Base-by-base conservation (phyloP, 2,329 filamentous ascomycete species). In the Exophiala sideris region DNA sequence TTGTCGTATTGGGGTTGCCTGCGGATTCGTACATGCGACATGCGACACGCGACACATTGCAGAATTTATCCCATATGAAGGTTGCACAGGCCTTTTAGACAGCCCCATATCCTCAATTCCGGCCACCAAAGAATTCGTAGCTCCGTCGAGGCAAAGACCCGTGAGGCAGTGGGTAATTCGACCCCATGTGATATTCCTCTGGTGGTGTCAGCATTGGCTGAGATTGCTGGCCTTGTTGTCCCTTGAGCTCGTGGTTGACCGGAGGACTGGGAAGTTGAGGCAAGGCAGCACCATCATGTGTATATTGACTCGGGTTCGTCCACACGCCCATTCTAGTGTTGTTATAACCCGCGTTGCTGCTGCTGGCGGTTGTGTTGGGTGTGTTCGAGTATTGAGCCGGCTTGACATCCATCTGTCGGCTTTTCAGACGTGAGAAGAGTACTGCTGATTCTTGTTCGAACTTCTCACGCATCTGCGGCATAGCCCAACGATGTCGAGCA, bases 381-480 rank as follows among this genome's bases (percentile, higher is more conserved):
- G 41, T 8, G 18, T 21, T 48, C 9, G 54, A 39, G 33, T 52
- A 52, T 29, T 55, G 57, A 6, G 24, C 42, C 10, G 57, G 16
- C 16, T 32, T 44, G 5, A 47, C 12, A 14, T 57, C 54, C 45
- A 45, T 40, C 44, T 63, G 61, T 29, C 56, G 40, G 40, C 45
- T 59, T 33, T 57, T 59, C 33, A 64, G 48, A 29, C 59, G 59
- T 18, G 51, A 59, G 29, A 59, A 57, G 35, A 64, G 56, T 5
- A 63, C 62, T 11, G 60, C 62, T 11, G 62, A 62, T 40, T 64
- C 62, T 47, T 62, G 59, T 21, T 63, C 59, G 41, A 63, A 64
- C 42, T 51, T 53, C 40, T 62, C 56, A 16, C 49, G 46, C 50
- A 63, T 52, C 20, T 58, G 55, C 46, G 57, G 46, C 42, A 62